Evolutionary conservation across 495 filamentous ascomycete genomes (phyloP).

Genomic region (Neurospora sublineolata): DNA sequence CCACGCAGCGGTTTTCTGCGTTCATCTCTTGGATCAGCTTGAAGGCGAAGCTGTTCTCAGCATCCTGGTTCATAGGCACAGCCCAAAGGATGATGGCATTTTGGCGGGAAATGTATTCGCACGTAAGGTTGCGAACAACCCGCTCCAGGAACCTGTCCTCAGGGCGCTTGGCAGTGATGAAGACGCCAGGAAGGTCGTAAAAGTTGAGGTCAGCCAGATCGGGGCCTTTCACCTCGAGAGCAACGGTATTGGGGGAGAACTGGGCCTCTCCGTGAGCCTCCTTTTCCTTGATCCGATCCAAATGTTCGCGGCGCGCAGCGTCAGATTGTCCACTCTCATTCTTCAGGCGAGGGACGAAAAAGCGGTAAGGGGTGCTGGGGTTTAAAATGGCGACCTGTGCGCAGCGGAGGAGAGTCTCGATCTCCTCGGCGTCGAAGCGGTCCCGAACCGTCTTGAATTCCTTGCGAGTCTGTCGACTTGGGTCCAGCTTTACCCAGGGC

Average conservation of each 20-base stretch:
- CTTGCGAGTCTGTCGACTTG: slow-evolving; percentile 14
- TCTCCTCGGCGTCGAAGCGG: slow-evolving; percentile 29
- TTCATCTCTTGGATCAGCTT: slow-evolving; percentile 45
- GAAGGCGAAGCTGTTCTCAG: slow-evolving; percentile 58
- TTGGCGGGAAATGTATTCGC: slow-evolving; percentile 49
- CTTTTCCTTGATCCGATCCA: slow-evolving; percentile 19
- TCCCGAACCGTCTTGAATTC: slow-evolving; percentile 35
- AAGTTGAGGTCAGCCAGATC: slow-evolving; percentile 61
- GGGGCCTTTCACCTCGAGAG: slow-evolving; percentile 59
- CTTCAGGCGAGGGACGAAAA: slow-evolving; percentile 36
- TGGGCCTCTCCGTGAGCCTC: slow-evolving; percentile 37
- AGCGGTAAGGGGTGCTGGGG: slow-evolving; percentile 31
- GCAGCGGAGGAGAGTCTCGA: slow-evolving; percentile 49
- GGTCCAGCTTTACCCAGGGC: slow-evolving; percentile 26
- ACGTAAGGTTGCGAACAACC: slow-evolving; percentile 57
- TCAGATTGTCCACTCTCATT: slow-evolving; percentile 12
- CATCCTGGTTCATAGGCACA: slow-evolving; percentile 61
- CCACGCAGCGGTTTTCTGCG: slow-evolving; percentile 54
- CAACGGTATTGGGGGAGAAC: slow-evolving; percentile 69
- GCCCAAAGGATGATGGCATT: slow-evolving; percentile 66
- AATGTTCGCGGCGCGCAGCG: slow-evolving; percentile 20
- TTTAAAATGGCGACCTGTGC: slow-evolving; percentile 68
- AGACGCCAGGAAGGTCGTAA: slow-evolving; percentile 72
- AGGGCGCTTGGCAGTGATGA: slow-evolving; percentile 49
- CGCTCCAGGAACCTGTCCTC: slow-evolving; percentile 53